phyloP scores from a whole-genome alignment of 2,329 filamentous ascomycete genomes.

The Orbilia quercus region DNA sequence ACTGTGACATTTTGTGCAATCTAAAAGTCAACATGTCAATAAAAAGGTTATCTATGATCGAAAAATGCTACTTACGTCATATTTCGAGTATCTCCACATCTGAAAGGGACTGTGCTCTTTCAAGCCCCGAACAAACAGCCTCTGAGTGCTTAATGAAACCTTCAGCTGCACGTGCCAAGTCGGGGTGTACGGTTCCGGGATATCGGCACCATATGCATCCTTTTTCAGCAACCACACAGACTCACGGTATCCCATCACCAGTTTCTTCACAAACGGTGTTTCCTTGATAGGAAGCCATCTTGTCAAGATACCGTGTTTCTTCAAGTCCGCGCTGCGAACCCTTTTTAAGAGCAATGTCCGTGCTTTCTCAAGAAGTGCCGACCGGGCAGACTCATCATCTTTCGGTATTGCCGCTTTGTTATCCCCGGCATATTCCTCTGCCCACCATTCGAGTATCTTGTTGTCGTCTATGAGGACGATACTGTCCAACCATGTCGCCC shows the following conservation, averaged over 20 bases:
- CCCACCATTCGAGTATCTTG: constrained; percentile 67
- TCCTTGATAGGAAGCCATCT: constrained; percentile 45
- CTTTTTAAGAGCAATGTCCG: constrained; percentile 33
- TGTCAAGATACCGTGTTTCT: constrained; percentile 26
- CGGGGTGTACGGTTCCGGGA: constrained; percentile 61
- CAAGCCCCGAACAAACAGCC: constrained; percentile 62
- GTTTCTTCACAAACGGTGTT: constrained; percentile 45
- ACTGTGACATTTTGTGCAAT: constrained; percentile 63
- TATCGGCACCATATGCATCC: constrained; percentile 60
- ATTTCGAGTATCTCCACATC: constrained; percentile 62
- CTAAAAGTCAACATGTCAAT: constrained; percentile 5
- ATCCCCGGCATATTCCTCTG: constrained; percentile 38
- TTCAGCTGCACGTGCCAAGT: constrained; percentile 63
- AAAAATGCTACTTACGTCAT: constrained; percentile 58
- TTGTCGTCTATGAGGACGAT: constrained; percentile 67
- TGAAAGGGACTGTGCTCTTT: constrained; percentile 64
- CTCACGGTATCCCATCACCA: constrained; percentile 49
- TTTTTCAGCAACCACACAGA: constrained; percentile 62
- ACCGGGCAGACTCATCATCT: constrained; percentile 39
- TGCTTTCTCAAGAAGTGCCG: constrained; percentile 41
- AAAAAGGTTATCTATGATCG: not conserved
- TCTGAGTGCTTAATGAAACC: constrained; percentile 62
- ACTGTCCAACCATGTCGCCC: constrained; percentile 70
- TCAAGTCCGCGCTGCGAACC: constrained; percentile 36
- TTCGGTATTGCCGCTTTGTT: constrained; percentile 41